phyloP scores from a whole-genome alignment of 1,284 basidiomycete genomes.

The Pascua sp. region DNA sequence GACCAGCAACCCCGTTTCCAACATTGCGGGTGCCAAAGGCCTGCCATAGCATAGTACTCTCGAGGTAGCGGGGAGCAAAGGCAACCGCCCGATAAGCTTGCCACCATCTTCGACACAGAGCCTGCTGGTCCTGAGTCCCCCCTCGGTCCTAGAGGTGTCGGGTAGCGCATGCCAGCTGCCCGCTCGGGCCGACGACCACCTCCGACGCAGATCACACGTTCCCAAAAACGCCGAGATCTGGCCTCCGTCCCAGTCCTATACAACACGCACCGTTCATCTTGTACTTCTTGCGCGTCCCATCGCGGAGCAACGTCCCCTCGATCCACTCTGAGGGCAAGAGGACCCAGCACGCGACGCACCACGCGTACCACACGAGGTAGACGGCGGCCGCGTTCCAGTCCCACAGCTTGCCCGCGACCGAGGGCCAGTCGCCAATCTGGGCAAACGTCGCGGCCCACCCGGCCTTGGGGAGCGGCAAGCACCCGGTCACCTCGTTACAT shows the following conservation, averaged over 20 bases:
- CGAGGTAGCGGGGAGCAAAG: too few relatives aligned
- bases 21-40: too few relatives aligned
- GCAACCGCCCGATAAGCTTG: too few relatives aligned
- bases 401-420: slow-evolving; percentile 58
- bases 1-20: too few relatives aligned
- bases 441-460: slow-evolving; percentile 18
- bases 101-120: too few relatives aligned
- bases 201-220: too few relatives aligned
- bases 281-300: slow-evolving; percentile 75
- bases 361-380: slow-evolving; percentile 88
- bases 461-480: slow-evolving; percentile 49
- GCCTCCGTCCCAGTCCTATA: background rate
- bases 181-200: background rate
- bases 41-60: too few relatives aligned
- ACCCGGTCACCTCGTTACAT: slow-evolving; percentile 75
- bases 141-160: background rate
- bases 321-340: slow-evolving; percentile 83
- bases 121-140: too few relatives aligned
- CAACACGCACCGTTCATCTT: slow-evolving; percentile 85
- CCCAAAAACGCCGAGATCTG: background rate
- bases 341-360: slow-evolving; percentile 75
- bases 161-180: background rate
- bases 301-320: slow-evolving; percentile 72
- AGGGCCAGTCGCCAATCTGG: slow-evolving; percentile 32
- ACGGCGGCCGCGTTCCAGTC: slow-evolving; percentile 71